These are phyloP conservation scores for Cercospora janseana DNA, from an alignment of 2,329 filamentous ascomycete genomes.

Conservation along the genomic window DNA sequence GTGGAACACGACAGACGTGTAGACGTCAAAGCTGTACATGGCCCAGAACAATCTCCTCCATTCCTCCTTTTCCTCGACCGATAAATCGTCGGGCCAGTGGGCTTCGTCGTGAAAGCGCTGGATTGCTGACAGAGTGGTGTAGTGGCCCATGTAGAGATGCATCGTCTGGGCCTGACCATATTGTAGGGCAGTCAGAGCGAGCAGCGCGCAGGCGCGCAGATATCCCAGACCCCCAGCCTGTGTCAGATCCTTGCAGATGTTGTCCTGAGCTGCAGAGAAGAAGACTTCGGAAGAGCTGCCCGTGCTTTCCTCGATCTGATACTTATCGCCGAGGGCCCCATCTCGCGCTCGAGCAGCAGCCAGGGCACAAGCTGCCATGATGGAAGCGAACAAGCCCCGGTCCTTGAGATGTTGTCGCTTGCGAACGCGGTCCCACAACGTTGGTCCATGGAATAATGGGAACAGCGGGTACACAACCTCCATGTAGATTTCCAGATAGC, in stretches of 20 bases:
- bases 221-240: constrained; percentile 41
- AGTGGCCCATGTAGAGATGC: constrained; percentile 53
- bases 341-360: constrained; percentile 52
- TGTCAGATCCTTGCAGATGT: constrained; percentile 41
- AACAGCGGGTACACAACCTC: constrained; percentile 56
- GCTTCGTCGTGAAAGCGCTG: constrained; percentile 54
- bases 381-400: constrained; percentile 48
- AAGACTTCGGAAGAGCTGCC: constrained; percentile 45
- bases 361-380: constrained; percentile 55
- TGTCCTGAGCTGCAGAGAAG: constrained; percentile 45
- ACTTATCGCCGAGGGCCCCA: constrained; percentile 45
- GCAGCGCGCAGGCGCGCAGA: constrained; percentile 49
- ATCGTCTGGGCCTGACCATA: constrained; percentile 51
- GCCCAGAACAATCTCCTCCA: constrained; percentile 55
- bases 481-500: constrained; percentile 51
- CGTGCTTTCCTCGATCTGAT: constrained; percentile 15
- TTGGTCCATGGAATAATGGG: constrained; percentile 53
- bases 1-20: constrained; percentile 54
- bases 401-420: constrained; percentile 46
- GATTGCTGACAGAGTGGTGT: constrained; percentile 51
- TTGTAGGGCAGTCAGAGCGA: constrained; percentile 54
- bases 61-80: constrained; percentile 50
- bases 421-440: constrained; percentile 43
- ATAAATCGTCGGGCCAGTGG: constrained; percentile 51
- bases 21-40: constrained; percentile 58